Conservation (phyloP, 352 stramenopile genomes). For the Blastocystis hominis region DNA sequence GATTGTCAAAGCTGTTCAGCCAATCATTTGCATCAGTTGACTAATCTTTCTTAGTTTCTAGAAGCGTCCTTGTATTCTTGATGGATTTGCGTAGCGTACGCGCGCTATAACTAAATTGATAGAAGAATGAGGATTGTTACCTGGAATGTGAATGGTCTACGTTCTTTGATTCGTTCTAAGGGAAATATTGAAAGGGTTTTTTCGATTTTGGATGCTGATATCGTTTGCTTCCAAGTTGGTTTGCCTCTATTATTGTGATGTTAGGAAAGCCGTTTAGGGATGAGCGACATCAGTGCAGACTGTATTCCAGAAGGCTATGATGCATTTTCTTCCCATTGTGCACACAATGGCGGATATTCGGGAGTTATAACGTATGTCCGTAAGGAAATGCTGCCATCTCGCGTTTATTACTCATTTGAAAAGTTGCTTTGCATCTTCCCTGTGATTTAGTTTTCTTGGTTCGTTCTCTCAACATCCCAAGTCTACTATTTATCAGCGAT, state of each 20-base stretch:
- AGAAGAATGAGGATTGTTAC: constrained; percentile 14
- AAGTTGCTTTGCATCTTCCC: not conserved
- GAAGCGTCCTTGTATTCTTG: not conserved
- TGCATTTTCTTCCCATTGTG: not conserved
- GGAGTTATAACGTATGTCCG: not conserved
- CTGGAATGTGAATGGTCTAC: constrained; percentile 39
- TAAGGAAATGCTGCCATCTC: not conserved
- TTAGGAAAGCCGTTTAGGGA: not conserved
- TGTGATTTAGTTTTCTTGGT: not conserved
- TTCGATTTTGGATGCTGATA: not conserved
- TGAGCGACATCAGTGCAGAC: not conserved
- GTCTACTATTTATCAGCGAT: not conserved
- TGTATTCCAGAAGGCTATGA: not conserved
- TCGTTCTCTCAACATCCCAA: not conserved
- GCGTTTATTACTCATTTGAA: not conserved
- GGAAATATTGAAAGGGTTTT: not conserved
- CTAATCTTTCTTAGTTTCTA: not conserved
- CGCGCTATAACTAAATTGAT: not conserved
- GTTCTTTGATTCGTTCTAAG: not conserved
- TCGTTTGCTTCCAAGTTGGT: constrained; percentile 28
- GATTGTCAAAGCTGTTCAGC: not conserved
- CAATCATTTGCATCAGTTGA: not conserved
- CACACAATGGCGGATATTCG: constrained; percentile 1
- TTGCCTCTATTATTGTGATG: not conserved
- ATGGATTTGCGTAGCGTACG: not conserved